These are phyloP conservation scores for Spatholobus suberectus DNA, from an alignment of 306 rosid species.

Conservation along the genomic window DNA sequence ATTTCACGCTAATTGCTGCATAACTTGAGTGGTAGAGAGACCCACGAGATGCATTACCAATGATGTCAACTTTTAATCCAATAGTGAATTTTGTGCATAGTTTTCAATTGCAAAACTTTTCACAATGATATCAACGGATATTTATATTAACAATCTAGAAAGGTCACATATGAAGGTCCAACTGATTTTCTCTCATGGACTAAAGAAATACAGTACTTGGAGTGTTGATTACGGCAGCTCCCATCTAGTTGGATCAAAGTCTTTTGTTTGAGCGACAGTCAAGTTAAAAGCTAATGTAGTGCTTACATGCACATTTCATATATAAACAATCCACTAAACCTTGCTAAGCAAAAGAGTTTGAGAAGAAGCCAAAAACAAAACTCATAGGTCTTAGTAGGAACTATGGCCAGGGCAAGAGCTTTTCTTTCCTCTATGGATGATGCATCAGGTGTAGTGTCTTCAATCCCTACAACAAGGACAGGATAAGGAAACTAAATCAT, in stretches of 20 bases:
- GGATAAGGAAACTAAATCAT: slow-evolving; percentile 12
- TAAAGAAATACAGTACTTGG: slow-evolving; percentile 86
- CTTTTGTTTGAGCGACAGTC: slow-evolving; percentile 58
- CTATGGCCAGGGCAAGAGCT: slow-evolving; percentile 91
- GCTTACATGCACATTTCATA: slow-evolving; percentile 45
- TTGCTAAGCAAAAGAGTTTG: slow-evolving; percentile 32
- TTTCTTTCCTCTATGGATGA: slow-evolving; percentile 85
- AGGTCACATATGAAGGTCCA: slow-evolving; percentile 45
- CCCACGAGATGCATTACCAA: too few relatives aligned
- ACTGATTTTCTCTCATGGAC: slow-evolving; percentile 92
- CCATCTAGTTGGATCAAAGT: slow-evolving; percentile 97
- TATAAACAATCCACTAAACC: slow-evolving; percentile 30
- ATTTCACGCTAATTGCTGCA: too few relatives aligned
- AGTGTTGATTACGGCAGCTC: slow-evolving; percentile 90
- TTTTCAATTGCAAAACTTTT: neutral
- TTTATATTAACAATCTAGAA: neutral
- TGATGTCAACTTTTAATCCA: neutral
- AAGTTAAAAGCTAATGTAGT: slow-evolving; percentile 70
- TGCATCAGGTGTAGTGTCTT: slow-evolving; percentile 63
- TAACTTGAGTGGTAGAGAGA: too few relatives aligned
- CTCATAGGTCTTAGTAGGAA: slow-evolving; percentile 74
- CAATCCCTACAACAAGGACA: slow-evolving; percentile 74
- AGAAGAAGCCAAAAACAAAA: slow-evolving; percentile 31
- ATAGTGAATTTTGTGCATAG: neutral
- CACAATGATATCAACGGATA: neutral